A percentile compares a stretch with the other conserved stretches of the same genome.
phyloP scores from a whole-genome alignment of 148 eudicot species.

The Rheum nobile region DNA sequence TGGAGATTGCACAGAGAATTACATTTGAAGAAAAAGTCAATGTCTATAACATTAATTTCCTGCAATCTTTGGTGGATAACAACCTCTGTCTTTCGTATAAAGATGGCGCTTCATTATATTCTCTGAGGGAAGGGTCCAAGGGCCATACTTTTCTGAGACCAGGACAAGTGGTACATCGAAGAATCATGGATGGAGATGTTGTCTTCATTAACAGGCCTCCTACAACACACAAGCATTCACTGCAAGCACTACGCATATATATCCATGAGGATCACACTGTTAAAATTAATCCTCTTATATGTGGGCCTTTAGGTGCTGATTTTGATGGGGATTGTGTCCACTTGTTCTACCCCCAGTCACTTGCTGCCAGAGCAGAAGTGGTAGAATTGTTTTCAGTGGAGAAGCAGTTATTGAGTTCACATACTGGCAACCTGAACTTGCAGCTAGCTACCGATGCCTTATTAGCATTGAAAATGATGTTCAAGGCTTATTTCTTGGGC shows the following conservation, averaged over 20 bases:
- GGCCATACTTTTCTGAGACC: conserved; percentile 79
- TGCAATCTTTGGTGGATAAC: conserved; percentile 77
- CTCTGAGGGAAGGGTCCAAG: conserved; percentile 85
- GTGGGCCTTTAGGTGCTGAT: conserved; percentile 93
- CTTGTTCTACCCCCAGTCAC: conserved; percentile 90
- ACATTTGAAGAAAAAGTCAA: conserved; percentile 86
- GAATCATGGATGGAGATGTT: conserved; percentile 88
- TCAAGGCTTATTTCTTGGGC: conserved; percentile 34
- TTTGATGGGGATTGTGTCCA: conserved; percentile 96
- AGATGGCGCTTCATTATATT: conserved; percentile 68
- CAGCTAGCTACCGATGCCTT: conserved; percentile 74
- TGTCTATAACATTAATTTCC: conserved; percentile 45
- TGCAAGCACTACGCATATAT: conserved; percentile 71
- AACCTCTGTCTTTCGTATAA: conserved; percentile 64
- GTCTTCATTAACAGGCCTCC: conserved; percentile 95
- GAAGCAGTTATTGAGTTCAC: conserved; percentile 85
- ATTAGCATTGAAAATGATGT: conserved; percentile 55
- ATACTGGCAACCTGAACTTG: conserved; percentile 79
- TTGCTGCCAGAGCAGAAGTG: conserved; percentile 84
- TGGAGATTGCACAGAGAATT: conserved; percentile 76
- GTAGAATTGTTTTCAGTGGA: conserved; percentile 91
- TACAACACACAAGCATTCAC: conserved; percentile 88
- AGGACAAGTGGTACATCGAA: conserved; percentile 79
- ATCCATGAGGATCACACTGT: conserved; percentile 81
- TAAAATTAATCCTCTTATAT: conserved; percentile 81